Conservation (phyloP, 805 yeast genomes). For the Schizosaccharomyces octosporus region DNA sequence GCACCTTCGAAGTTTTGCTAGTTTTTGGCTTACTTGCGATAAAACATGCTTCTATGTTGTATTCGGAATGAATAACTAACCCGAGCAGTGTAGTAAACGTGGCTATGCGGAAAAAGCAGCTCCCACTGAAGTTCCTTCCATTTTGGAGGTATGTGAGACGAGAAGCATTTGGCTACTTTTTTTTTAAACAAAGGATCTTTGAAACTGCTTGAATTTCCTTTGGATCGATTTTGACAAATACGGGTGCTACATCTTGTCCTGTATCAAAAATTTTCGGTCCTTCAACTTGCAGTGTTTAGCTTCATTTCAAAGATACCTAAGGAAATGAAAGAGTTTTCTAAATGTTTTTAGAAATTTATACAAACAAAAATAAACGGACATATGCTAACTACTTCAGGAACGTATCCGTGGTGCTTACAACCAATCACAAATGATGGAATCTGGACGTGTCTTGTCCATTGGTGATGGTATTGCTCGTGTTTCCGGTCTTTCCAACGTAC, state of each 20-base stretch:
- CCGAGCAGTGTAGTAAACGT: slow-evolving; percentile 20
- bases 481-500: slow-evolving; percentile 96
- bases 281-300: no score
- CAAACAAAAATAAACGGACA: no score
- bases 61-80: no score
- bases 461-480: slow-evolving; percentile 99
- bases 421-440: slow-evolving; percentile 92
- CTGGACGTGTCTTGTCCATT: slow-evolving; percentile 96
- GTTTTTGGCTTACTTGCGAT: no score
- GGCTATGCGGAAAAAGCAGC: slow-evolving; percentile 87
- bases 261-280: no score
- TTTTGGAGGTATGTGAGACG: slow-evolving; percentile 34
- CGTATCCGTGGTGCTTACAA: slow-evolving; percentile 97
- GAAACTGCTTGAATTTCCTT: background rate
- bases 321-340: no score
- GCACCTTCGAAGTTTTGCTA: no score
- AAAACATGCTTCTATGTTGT: no score
- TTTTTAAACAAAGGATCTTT: background rate
- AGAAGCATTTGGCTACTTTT: background rate
- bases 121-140: slow-evolving; percentile 97
- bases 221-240: no score
- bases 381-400: slow-evolving; percentile 19
- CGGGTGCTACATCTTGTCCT: no score
- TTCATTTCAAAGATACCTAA: no score
- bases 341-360: no score